A percentile compares a stretch with the other conserved stretches of the same genome.
These are phyloP conservation scores for Colletotrichum higginsianum DNA, from an alignment of 2,329 filamentous ascomycete species.

Conservation along the genomic window DNA sequence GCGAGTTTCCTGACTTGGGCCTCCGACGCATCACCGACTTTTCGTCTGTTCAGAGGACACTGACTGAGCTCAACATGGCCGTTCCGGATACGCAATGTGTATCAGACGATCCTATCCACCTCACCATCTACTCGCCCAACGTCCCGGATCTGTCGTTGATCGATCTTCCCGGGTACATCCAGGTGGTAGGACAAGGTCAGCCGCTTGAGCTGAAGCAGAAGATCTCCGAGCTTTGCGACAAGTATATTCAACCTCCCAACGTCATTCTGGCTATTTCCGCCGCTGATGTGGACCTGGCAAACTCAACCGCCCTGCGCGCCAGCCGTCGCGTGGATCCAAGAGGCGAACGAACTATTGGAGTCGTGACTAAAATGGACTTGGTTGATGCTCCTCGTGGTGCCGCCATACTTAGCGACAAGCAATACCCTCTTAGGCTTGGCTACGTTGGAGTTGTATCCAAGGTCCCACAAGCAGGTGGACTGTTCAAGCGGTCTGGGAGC, in stretches of 20 bases:
- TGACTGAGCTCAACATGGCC: conserved; percentile 95
- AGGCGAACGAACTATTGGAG: conserved; percentile 95
- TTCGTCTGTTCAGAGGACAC: conserved; percentile 88
- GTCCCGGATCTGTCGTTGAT: conserved; percentile 97
- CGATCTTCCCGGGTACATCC: conserved; percentile 97
- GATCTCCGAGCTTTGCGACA: conserved; percentile 96
- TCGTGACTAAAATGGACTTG: conserved; percentile 99
- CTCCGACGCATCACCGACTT: conserved; percentile 94
- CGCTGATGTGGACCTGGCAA: conserved; percentile 96
- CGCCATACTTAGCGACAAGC: conserved; percentile 85
- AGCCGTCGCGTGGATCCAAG: conserved; percentile 93
- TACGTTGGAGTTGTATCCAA: conserved; percentile 96
- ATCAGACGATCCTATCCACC: conserved; percentile 95
- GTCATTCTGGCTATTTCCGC: conserved; percentile 98
- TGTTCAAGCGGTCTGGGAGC: conserved; percentile 88
- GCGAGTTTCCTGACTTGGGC: conserved; percentile 94
- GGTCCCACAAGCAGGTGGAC: conserved; percentile 76
- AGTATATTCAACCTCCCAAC: conserved; percentile 97
- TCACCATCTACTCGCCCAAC: conserved; percentile 94
- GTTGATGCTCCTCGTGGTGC: conserved; percentile 87
- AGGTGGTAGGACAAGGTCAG: conserved; percentile 92
- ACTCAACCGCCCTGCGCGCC: conserved; percentile 91
- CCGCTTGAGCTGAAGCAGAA: conserved; percentile 94
- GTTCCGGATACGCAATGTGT: conserved; percentile 94
- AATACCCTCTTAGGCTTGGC: conserved; percentile 94